Base-by-base conservation (phyloP, 441 rosid genomes). In the Populus hybrid region DNA sequence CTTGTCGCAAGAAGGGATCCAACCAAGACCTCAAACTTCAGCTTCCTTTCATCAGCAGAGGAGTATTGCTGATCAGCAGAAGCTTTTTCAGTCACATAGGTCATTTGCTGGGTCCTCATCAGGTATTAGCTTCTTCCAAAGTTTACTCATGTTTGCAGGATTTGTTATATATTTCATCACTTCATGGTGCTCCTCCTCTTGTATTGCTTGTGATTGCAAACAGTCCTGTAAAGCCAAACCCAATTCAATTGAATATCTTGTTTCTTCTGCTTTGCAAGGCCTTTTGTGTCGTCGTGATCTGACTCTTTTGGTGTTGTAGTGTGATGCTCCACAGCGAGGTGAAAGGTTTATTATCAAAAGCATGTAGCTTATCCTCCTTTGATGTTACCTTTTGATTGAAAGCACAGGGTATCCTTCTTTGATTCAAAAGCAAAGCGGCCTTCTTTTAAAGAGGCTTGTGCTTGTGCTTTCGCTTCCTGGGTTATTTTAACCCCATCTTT, bases 1-100 rank as follows among this genome's bases (percentile, higher is more conserved):
- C 61, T 33, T 53, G 4, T 56, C 40, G 64, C 59, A 33, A 16
- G 74, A 24, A 71, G 77, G 69, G 42, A 73, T 74, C 11, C 72
- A 31, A 8, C 83, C 76, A 79, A 77, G 78, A 71, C 77, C 75
- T 81, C 81, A 75, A 82, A 75, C 78, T 63, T 21, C 81, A 66
- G 72, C 68, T 26, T 53, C 81, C 31, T 64, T 77, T 56, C 61
- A 7, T 18, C 79, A 64, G 31, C 74, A 75, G 16, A 78, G 26
- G 64, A 78, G 63, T 38, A n/a, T 79, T 28, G 23, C 69, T 29
- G 79, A 78, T 68, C 81, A 71, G 72, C 81, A 80, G 77, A 82
- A 65, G 66, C 78, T 50, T 21, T 69, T 68, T 61, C 80, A 77
- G 7, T 70, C 76, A 23, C 82, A 80, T 1, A 81, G 80, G 79